phyloP scores from a whole-genome alignment of 208 protist species.

The Trypanosoma congolense region DNA sequence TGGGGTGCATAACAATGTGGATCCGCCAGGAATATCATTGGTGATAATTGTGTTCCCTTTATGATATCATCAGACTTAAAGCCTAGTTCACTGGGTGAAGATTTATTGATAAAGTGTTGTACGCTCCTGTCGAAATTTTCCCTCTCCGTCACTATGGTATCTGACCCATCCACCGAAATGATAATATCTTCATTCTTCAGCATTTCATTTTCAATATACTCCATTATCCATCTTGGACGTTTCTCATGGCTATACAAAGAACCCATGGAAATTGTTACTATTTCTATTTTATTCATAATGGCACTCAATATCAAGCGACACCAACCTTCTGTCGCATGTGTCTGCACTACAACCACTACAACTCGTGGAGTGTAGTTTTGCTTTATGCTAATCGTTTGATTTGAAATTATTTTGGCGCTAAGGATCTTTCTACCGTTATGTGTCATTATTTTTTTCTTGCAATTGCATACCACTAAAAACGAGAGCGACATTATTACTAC shows the following conservation, averaged over 20 bases:
- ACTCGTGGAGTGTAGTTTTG: too few species aligned
- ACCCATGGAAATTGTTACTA: conserved; percentile 12
- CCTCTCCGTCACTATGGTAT: conserved; percentile 13
- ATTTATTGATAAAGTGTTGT: conserved; percentile 9
- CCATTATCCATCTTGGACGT: conserved; percentile 13
- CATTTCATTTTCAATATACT: conserved; percentile 9
- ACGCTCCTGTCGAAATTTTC: neutral
- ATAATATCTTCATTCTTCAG: conserved; percentile 17
- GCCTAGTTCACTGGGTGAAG: neutral
- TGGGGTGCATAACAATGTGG: conserved; percentile 14
- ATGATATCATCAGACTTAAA: conserved; percentile 1
- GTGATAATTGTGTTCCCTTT: conserved; percentile 1
- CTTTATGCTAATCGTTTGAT: too few species aligned
- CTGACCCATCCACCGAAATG: conserved; percentile 14
- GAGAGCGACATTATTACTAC: too few species aligned
- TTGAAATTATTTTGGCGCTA: too few species aligned
- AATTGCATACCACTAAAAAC: too few species aligned
- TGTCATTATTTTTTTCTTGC: too few species aligned
- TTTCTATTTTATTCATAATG: conserved; percentile 13
- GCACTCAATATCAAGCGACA: conserved; percentile 17
- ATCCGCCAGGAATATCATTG: conserved; percentile 17
- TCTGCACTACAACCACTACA: conserved; percentile 20
- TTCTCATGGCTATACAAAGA: conserved; percentile 5
- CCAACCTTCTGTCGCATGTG: conserved; percentile 7
- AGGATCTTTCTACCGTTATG: too few species aligned